phyloP scores from a whole-genome alignment of 1,284 basidiomycete genomes.

The Hypsizygus ulmarius region DNA sequence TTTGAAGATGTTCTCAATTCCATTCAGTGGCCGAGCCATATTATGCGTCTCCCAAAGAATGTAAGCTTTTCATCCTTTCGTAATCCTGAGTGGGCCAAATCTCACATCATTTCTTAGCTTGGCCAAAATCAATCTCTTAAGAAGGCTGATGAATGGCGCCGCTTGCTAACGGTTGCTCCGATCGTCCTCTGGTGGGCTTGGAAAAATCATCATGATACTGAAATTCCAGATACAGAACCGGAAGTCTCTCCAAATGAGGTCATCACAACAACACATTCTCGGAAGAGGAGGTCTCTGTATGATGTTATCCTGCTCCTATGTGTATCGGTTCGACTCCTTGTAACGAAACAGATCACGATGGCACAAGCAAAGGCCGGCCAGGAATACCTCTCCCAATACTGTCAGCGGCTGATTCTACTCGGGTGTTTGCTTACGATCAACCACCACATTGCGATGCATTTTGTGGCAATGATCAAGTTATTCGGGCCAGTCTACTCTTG shows the following conservation, averaged over 20 bases:
- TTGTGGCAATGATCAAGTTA: conserved; percentile 22
- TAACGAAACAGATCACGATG: conserved; percentile 23
- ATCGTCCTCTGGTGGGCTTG: conserved; percentile 5
- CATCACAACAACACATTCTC: not conserved
- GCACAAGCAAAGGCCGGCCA: conserved; percentile 24
- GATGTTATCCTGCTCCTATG: conserved; percentile 20
- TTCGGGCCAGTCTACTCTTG: conserved; percentile 36
- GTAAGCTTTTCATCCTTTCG: not conserved
- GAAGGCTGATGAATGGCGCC: conserved; percentile 11
- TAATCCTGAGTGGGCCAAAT: too few relatives aligned
- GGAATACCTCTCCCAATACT: conserved; percentile 24
- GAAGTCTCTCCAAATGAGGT: not conserved
- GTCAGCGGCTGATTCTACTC: conserved; percentile 16
- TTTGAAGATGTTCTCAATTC: conserved; percentile 2
- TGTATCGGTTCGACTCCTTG: conserved; percentile 19
- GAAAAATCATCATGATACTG: not conserved
- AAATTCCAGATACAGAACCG: not conserved
- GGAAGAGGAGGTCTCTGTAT: conserved; percentile 16
- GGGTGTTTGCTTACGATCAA: conserved; percentile 26
- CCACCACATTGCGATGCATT: conserved; percentile 32
- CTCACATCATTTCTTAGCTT: not conserved
- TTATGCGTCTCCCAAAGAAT: conserved; percentile 8
- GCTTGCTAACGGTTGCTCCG: conserved; percentile 3
- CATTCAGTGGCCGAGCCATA: conserved; percentile 6
- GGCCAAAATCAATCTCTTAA: conserved; percentile 10